These are phyloP conservation scores for Ampelocalamus luodianensis DNA, from an alignment of 176 grass and related monocot genomes.

Conservation along the genomic window DNA sequence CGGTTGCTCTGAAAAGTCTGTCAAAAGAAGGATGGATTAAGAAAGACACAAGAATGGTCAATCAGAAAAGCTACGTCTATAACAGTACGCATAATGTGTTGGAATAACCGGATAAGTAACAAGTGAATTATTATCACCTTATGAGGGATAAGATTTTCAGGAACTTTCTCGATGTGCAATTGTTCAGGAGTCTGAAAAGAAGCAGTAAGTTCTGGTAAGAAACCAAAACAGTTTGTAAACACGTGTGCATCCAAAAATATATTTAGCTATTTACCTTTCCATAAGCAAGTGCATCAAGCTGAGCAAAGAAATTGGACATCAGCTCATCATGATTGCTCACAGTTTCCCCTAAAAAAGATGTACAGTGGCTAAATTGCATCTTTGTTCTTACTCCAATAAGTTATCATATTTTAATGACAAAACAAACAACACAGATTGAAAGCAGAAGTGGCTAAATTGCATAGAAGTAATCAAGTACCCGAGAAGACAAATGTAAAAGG, in stretches of 20 bases:
- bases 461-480: slow-evolving; percentile 25
- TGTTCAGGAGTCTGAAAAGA: slow-evolving; percentile 86
- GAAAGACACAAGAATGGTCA: not conserved
- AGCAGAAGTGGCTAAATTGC: not conserved
- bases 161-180: slow-evolving; percentile 68
- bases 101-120: slow-evolving; percentile 8
- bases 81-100: slow-evolving; percentile 16
- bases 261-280: slow-evolving; percentile 71
- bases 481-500: slow-evolving; percentile 10
- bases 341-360: slow-evolving; percentile 66
- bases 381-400: not conserved
- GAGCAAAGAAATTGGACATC: slow-evolving; percentile 99
- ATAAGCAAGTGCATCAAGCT: slow-evolving; percentile 99
- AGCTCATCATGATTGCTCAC: slow-evolving; percentile 97
- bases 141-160: slow-evolving; percentile 80
- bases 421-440: not conserved
- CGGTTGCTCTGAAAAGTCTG: slow-evolving; percentile 90
- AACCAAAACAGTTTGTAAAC: slow-evolving; percentile 37
- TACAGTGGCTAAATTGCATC: not conserved
- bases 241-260: not conserved
- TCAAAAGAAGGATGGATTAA: slow-evolving; percentile 15
- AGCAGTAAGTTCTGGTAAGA: slow-evolving; percentile 4
- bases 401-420: not conserved
- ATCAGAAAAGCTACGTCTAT: slow-evolving; percentile 42
- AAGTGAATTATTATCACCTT: slow-evolving; percentile 60